phyloP scores from a whole-genome alignment of 1,284 basidiomycete species.

The Ceratobasidium papillatum region DNA sequence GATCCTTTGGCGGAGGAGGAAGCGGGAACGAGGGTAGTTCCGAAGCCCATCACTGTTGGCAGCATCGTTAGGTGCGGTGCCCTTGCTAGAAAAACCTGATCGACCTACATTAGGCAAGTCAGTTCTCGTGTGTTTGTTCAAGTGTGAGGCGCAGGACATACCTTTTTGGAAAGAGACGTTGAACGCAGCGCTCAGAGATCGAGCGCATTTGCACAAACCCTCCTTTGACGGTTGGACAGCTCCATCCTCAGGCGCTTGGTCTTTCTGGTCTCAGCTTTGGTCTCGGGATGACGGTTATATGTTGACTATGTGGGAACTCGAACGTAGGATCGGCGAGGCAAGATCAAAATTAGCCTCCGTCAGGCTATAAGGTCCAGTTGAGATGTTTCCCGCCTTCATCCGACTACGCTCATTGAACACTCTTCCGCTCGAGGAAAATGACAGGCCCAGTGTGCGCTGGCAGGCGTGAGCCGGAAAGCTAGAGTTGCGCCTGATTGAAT shows the following conservation, averaged over 20 bases:
- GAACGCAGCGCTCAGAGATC: constrained; percentile 20
- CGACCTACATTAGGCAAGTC: constrained; percentile 19
- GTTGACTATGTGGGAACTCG: constrained; percentile 19
- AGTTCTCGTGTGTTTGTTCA: constrained; percentile 2
- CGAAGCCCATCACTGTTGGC: too few species aligned
- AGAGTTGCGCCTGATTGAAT: constrained; percentile 26
- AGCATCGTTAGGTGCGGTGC: not conserved
- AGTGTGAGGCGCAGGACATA: not conserved
- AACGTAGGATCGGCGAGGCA: not conserved
- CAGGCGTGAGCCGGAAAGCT: not conserved
- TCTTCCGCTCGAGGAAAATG: constrained; percentile 22
- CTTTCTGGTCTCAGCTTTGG: not conserved
- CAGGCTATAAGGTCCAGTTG: constrained; percentile 13
- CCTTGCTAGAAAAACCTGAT: constrained; percentile 31
- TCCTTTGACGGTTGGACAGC: constrained; percentile 15
- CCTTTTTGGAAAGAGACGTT: constrained; percentile 29
- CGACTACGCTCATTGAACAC: constrained; percentile 1
- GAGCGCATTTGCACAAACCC: not conserved
- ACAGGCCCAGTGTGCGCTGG: constrained; percentile 13
- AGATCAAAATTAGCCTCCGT: not conserved
- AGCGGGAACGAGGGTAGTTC: constrained; percentile 3
- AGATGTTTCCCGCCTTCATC: constrained; percentile 26
- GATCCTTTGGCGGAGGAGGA: not conserved
- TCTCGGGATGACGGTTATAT: not conserved
- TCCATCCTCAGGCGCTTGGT: constrained; percentile 1